Conservation (phyloP, 768 basidiomycete species). For the Sporobolomyces roseus region DNA sequence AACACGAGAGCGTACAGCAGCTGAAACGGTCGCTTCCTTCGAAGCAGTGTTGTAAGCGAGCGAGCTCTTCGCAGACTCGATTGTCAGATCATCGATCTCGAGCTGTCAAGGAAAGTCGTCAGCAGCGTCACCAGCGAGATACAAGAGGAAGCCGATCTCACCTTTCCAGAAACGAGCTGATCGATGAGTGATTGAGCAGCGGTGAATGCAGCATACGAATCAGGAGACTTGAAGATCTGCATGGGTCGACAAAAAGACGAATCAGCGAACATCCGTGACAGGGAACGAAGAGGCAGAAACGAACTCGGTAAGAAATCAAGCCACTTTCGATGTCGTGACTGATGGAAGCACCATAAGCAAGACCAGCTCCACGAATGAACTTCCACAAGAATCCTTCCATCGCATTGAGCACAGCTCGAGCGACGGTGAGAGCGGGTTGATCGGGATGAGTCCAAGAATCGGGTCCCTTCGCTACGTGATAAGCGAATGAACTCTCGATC, state of each 20-base stretch:
- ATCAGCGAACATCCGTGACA: not conserved
- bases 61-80: conserved; percentile 88
- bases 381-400: conserved; percentile 95
- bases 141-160: conserved; percentile 49
- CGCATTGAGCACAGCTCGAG: conserved; percentile 81
- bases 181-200: conserved; percentile 73
- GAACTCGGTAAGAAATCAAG: conserved; percentile 46
- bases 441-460: conserved; percentile 73
- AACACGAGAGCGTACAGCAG: conserved; percentile 62
- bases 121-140: conserved; percentile 38
- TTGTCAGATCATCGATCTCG: conserved; percentile 67
- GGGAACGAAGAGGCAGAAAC: not conserved
- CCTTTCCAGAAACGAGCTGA: conserved; percentile 76
- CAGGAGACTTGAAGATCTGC: conserved; percentile 36
- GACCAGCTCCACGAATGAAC: conserved; percentile 79
- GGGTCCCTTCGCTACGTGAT: conserved; percentile 72
- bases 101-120: conserved; percentile 55
- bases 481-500: conserved; percentile 86
- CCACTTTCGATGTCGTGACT: conserved; percentile 42
- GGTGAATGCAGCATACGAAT: conserved; percentile 64
- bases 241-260: no score
- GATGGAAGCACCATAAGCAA: conserved; percentile 59
- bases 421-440: conserved; percentile 77
- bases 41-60: conserved; percentile 80
- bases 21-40: conserved; percentile 75